phyloP scores from a whole-genome alignment of 2,329 filamentous ascomycete species.

The Furcasterigmium furcatum region DNA sequence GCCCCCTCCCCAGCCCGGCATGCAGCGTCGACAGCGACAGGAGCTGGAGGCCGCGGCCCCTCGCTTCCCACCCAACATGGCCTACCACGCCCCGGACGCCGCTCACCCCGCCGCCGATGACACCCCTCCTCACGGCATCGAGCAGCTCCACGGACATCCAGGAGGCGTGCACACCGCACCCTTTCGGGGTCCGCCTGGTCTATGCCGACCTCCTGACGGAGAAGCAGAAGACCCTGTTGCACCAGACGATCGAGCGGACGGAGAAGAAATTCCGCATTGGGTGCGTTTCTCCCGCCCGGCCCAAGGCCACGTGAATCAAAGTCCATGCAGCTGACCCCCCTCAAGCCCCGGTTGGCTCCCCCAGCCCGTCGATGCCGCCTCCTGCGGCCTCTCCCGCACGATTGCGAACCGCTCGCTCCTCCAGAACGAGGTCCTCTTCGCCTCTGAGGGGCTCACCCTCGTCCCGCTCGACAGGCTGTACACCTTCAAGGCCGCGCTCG shows the following conservation, averaged over 20 bases:
- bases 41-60: constrained; percentile 14
- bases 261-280: constrained; percentile 35
- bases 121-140: constrained; percentile 32
- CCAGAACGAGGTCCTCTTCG: constrained; percentile 61
- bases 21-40: constrained; percentile 15
- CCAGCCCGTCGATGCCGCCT: constrained; percentile 35
- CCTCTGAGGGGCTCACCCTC: constrained; percentile 55
- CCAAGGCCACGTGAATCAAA: neutral
- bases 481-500: constrained; percentile 60
- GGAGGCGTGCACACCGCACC: constrained; percentile 27
- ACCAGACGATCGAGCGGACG: constrained; percentile 47
- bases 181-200: constrained; percentile 48
- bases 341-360: constrained; percentile 38
- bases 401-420: constrained; percentile 53
- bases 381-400: constrained; percentile 43
- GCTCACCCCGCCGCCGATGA: constrained; percentile 39
- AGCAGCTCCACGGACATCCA: constrained; percentile 30
- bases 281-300: constrained; percentile 9
- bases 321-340: neutral
- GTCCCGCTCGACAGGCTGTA: constrained; percentile 60
- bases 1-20: constrained; percentile 25
- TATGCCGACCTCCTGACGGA: constrained; percentile 41
- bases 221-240: constrained; percentile 44
- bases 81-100: constrained; percentile 36
- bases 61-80: constrained; percentile 14